These are phyloP conservation scores for Pseudogymnoascus sp. DNA, from an alignment of 2,329 filamentous ascomycete genomes.

Conservation along the genomic window DNA sequence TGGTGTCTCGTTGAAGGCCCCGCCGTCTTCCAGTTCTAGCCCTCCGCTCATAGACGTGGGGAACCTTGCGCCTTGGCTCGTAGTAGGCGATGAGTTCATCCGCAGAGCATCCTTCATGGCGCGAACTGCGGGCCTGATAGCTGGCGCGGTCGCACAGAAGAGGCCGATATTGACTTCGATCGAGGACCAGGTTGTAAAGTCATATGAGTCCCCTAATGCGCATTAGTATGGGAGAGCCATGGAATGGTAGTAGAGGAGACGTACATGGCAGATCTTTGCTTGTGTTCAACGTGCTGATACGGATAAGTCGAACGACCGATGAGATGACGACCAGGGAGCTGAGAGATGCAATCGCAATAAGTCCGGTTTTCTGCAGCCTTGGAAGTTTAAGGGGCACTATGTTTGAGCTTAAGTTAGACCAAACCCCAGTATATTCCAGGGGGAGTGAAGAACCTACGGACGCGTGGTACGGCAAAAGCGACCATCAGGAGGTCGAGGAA, in stretches of 20 bases:
- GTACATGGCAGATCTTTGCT: conserved; percentile 16
- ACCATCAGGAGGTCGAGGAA: conserved; percentile 16
- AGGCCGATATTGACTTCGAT: conserved; percentile 17
- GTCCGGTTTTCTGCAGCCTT: conserved; percentile 15
- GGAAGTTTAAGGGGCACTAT: conserved; percentile 17
- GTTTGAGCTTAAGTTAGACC: not conserved
- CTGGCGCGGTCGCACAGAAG: conserved; percentile 18
- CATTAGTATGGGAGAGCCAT: not conserved
- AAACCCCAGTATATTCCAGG: not conserved
- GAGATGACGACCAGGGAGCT: conserved; percentile 18
- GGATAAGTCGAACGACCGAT: conserved; percentile 11
- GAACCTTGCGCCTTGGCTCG: not conserved
- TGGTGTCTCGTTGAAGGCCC: not conserved
- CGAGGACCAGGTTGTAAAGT: conserved; percentile 16
- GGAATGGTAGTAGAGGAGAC: not conserved
- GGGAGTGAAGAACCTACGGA: conserved; percentile 13
- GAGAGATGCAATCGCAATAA: conserved; percentile 15
- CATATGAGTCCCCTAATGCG: conserved; percentile 13
- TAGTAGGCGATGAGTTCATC: not conserved
- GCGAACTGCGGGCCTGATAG: conserved; percentile 16
- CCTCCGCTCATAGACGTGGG: not conserved
- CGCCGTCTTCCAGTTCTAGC: not conserved
- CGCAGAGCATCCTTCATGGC: not conserved
- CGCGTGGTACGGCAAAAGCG: conserved; percentile 18
- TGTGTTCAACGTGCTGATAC: not conserved